Percentiles rank a stretch among this genome's conserved stretches.
These are phyloP conservation scores for Euptelea pleiosperma DNA, from an alignment of 164 flowering plant species.

Conservation along the genomic window DNA sequence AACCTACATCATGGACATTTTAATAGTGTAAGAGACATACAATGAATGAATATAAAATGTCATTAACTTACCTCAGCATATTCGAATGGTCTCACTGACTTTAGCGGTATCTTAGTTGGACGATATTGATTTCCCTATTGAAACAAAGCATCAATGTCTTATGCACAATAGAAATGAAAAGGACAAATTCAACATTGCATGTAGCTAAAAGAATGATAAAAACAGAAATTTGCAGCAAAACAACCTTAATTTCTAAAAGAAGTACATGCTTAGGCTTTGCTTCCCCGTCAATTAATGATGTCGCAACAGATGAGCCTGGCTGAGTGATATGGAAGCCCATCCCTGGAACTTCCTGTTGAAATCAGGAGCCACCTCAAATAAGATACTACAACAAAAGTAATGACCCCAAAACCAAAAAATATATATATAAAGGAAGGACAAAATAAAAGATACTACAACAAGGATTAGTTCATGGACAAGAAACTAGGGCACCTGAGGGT, in stretches of 20 bases:
- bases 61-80: constrained; percentile 67
- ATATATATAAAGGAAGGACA: too few species aligned
- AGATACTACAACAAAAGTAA: constrained; percentile 9
- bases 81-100: constrained; percentile 89
- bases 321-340: constrained; percentile 99
- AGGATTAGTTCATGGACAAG: neutral
- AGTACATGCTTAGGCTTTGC: constrained; percentile 98
- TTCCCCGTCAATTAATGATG: constrained; percentile 97
- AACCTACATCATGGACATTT: constrained; percentile 44
- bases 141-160: constrained; percentile 12
- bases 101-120: constrained; percentile 89
- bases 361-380: constrained; percentile 18
- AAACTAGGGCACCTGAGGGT: constrained; percentile 71
- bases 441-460: neutral
- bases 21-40: constrained; percentile 1
- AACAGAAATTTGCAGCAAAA: constrained; percentile 5
- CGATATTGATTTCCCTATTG: constrained; percentile 92
- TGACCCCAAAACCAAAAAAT: neutral
- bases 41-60: constrained; percentile 2
- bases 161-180: neutral
- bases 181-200: neutral
- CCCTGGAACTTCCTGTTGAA: constrained; percentile 87
- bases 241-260: constrained; percentile 92
- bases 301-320: constrained; percentile 98
- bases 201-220: neutral